Evolutionary conservation across 257 asterid genomes (phyloP), one percentile per base, ranked within the genome.

Genomic region (Oldenlandia corymbosa): DNA sequence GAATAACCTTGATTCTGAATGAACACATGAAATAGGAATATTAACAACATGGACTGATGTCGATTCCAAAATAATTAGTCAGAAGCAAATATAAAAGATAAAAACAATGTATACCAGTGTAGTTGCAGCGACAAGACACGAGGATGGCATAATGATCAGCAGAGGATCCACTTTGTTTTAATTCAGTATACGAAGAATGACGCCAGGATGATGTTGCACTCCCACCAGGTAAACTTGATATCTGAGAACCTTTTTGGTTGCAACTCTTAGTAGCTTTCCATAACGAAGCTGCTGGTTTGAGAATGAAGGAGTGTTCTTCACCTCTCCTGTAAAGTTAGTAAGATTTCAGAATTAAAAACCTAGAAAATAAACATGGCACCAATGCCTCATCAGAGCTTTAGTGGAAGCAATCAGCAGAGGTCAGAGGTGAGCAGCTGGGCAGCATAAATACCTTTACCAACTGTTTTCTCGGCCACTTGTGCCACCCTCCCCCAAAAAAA

Each of bases 301-400:
- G 93, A 79, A 93, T 83, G 68, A 93, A 93, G 53, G 99, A 90
- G 68, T 93, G 99, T 70, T 93, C 99, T 81, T 93, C 96, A 65
- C 99, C 99, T 81, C 86, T 90, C 95, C 99, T 93, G 94, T 64
- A 69, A 77, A 81, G 68, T 54, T 66, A 31, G 68, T 54, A 78
- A 28, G 41, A 60, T 45, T n/a, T 51, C 54, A 64, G 70, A 20
- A 31, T 61, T 51, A 24, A 6, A 30, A 41, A 63, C 50, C 27
- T 41, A 79, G 72, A 60, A 76, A 70, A 60, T 51, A 65, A 68
- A 64, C 60, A 45, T 26, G 46, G 46, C 54, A 68, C 50, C 70
- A 50, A 42, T 48, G 58, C 20, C 31, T 31, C 2, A 18, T 47
- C 23, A 48, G 26, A 10, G 31, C 34, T 32, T 23, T 37, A 1